These are phyloP conservation scores for Dichomitus squalens DNA, from an alignment of 1,284 basidiomycete genomes.

Conservation along the genomic window DNA sequence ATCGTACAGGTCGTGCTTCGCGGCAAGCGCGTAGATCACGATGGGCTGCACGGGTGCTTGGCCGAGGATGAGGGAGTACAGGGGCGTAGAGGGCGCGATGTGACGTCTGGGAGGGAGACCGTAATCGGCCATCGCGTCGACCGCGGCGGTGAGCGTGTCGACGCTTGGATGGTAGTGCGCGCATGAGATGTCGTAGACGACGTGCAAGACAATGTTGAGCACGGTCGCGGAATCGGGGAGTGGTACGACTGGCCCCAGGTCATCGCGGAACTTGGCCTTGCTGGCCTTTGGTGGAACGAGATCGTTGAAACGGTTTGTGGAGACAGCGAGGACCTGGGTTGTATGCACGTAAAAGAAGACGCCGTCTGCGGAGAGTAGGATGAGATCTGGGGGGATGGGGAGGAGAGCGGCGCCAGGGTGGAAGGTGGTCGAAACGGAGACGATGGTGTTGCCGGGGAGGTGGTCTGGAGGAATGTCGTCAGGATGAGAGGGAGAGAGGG, in stretches of 20 bases:
- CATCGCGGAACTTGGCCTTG: slow-evolving; percentile 22
- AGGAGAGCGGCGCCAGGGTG: slow-evolving; percentile 66
- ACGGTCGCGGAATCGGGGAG: slow-evolving; percentile 36
- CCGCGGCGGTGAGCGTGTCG: slow-evolving; percentile 34
- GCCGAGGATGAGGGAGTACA: slow-evolving; percentile 36
- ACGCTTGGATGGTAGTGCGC: slow-evolving; percentile 38
- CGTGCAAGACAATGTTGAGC: slow-evolving; percentile 41
- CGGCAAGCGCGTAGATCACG: slow-evolving; percentile 39
- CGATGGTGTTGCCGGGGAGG: slow-evolving; percentile 40
- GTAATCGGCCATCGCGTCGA: slow-evolving; percentile 36
- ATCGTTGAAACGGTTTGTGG: slow-evolving; percentile 40
- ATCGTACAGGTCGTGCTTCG: slow-evolving; percentile 35
- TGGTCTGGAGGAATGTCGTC: slow-evolving; percentile 16
- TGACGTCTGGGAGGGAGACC: slow-evolving; percentile 32
- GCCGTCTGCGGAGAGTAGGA: slow-evolving; percentile 68
- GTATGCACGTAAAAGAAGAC: slow-evolving; percentile 64
- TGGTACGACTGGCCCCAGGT: slow-evolving; percentile 34
- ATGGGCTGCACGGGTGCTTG: slow-evolving; percentile 39
- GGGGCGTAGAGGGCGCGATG: slow-evolving; percentile 29
- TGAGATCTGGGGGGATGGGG: slow-evolving; percentile 55
- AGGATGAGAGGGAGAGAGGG: slow-evolving; percentile 38
- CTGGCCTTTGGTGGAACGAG: slow-evolving; percentile 31
- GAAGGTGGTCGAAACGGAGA: slow-evolving; percentile 81
- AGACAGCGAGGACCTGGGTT: slow-evolving; percentile 36
- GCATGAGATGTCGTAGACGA: slow-evolving; percentile 37